These are phyloP conservation scores for Backusella parvicylindrica DNA, from an alignment of 192 early-diverging fungal species.

Conservation along the genomic window DNA sequence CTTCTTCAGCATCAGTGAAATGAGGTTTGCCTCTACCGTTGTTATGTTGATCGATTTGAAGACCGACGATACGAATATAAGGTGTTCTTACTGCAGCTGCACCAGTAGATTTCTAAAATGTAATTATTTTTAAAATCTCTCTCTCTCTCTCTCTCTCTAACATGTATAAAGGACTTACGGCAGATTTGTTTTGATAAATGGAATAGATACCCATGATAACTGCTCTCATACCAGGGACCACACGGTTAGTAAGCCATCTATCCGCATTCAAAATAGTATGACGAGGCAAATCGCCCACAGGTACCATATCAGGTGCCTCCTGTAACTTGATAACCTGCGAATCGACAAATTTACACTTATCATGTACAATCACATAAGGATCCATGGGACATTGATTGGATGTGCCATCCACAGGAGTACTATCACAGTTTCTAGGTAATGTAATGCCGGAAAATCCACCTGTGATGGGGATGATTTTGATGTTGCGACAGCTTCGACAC, in stretches of 20 bases:
- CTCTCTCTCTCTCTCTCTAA: background rate
- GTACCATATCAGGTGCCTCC: conserved; percentile 95
- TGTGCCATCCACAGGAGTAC: conserved; percentile 15
- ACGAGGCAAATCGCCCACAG: conserved; percentile 96
- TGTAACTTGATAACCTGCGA: conserved; percentile 97
- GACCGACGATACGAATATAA: conserved; percentile 92
- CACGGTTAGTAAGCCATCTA: conserved; percentile 81
- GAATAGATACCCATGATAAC: conserved; percentile 95
- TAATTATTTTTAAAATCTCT: background rate
- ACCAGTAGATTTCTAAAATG: conserved; percentile 59
- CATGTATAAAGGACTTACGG: conserved; percentile 28
- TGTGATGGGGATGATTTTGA: conserved; percentile 75
- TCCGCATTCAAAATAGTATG: conserved; percentile 91
- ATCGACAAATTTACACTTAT: conserved; percentile 95
- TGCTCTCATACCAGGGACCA: conserved; percentile 92
- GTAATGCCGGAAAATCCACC: conserved; percentile 83
- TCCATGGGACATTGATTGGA: conserved; percentile 63
- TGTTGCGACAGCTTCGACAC: conserved; percentile 85
- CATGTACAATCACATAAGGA: conserved; percentile 91
- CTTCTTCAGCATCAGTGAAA: conserved; percentile 92
- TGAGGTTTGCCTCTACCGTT: conserved; percentile 53
- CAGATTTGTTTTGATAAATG: conserved; percentile 76
- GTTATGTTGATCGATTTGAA: conserved; percentile 75
- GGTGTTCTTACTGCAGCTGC: conserved; percentile 91
- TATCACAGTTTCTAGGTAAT: conserved; percentile 86